Evolutionary conservation across 1,284 basidiomycete genomes (phyloP).

Genomic region (Malassezia arunalokei): DNA sequence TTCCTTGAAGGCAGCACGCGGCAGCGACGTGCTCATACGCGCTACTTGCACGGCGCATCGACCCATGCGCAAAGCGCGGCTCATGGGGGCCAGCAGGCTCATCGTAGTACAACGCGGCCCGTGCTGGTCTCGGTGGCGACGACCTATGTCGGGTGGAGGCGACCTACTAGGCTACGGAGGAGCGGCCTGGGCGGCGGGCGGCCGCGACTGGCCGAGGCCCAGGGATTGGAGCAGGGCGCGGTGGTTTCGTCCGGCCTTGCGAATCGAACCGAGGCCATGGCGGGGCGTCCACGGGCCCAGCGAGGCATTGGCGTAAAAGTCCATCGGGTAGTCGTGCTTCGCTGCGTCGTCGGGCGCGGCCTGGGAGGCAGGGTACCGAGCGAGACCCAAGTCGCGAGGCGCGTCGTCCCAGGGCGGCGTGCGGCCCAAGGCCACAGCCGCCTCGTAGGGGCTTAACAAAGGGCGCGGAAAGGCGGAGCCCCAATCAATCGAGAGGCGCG

Average conservation of each 20-base stretch:
- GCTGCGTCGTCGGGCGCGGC: background rate
- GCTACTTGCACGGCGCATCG: background rate
- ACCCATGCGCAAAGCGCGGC: no score
- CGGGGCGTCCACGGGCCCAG: conserved; percentile 50
- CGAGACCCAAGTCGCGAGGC: conserved; percentile 39
- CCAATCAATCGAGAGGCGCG: conserved; percentile 93
- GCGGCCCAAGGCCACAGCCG: conserved; percentile 69
- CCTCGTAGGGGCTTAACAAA: conserved; percentile 84
- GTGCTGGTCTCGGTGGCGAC: background rate
- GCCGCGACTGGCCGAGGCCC: conserved; percentile 1
- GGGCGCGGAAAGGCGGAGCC: conserved; percentile 67
- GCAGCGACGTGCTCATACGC: background rate
- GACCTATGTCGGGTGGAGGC: background rate
- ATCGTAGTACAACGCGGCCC: no score
- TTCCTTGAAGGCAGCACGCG: background rate
- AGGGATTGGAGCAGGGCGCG: conserved; percentile 26
- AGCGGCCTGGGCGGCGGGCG: background rate
- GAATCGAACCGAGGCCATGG: conserved; percentile 37
- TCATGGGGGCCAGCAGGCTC: no score
- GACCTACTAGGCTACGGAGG: no score
- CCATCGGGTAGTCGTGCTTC: conserved; percentile 68
- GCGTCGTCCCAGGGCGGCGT: conserved; percentile 54
- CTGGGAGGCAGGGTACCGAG: conserved; percentile 33
- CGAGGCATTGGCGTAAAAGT: conserved; percentile 75
- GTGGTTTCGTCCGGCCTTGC: conserved; percentile 26